Evolutionary conservation across 139 green algal genomes (phyloP).

Genomic region (Desmodesmus armatus): DNA sequence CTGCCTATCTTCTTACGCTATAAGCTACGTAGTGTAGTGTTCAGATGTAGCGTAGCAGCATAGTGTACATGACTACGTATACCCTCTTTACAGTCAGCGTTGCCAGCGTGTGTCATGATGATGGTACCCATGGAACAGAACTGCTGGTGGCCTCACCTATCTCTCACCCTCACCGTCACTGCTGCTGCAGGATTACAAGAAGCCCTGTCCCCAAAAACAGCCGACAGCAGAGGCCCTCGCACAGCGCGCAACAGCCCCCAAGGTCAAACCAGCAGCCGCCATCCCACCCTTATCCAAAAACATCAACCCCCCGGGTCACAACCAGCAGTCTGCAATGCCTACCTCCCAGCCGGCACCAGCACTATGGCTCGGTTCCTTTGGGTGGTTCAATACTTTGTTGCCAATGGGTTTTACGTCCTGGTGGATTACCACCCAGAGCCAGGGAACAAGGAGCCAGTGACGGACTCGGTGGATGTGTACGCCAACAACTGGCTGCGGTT

Average conservation of each 20-base stretch:
- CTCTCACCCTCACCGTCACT: no score
- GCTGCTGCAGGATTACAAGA: slow-evolving; percentile 26
- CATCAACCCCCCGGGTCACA: not conserved
- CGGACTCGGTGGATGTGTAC: not conserved
- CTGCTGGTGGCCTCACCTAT: no score
- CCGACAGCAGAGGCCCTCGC: not conserved
- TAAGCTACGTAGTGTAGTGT: no score
- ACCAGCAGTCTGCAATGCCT: slow-evolving; percentile 4
- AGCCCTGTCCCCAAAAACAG: not conserved
- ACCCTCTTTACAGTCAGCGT: no score
- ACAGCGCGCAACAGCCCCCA: not conserved
- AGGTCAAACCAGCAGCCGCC: not conserved
- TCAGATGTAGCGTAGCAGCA: no score
- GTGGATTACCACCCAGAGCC: slow-evolving; percentile 10
- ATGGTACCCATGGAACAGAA: no score
- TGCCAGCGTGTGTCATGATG: no score
- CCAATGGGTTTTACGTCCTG: slow-evolving; percentile 8
- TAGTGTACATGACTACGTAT: no score
- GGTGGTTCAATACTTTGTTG: slow-evolving; percentile 30
- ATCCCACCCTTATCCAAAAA: not conserved
- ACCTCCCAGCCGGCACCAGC: not conserved
- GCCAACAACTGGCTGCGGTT: not conserved
- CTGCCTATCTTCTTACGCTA: no score
- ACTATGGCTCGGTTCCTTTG: slow-evolving; percentile 13
- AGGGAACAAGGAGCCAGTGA: slow-evolving; percentile 25